A percentile compares a stretch with the other conserved stretches of the same genome.
Conservation (phyloP, 176 grass and related monocot genomes). For the Guadua angustifolia region DNA sequence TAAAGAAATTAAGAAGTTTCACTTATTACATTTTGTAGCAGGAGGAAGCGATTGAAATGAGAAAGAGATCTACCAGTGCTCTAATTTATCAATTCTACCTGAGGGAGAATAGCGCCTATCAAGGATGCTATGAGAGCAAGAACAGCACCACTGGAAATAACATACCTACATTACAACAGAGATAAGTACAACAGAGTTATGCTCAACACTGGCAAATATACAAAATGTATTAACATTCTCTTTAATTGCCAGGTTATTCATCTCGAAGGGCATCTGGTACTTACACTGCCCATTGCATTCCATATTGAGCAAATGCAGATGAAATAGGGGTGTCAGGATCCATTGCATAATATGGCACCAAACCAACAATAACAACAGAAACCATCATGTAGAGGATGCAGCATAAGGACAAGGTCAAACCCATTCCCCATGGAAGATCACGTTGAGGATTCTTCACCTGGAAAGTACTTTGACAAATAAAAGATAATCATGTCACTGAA, state of each 20-base stretch:
- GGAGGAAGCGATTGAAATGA: conserved; percentile 5
- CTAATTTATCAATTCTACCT: conserved; percentile 55
- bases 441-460: conserved; percentile 91
- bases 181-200: conserved; percentile 26
- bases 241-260: conserved; percentile 4
- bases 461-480: conserved; percentile 45
- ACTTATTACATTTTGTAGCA: not conserved
- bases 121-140: conserved; percentile 80
- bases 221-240: not conserved
- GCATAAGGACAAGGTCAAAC: conserved; percentile 64
- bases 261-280: conserved; percentile 34
- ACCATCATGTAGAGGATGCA: conserved; percentile 96
- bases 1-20: not conserved
- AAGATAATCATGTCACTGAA: conserved; percentile 9
- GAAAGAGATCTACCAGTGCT: not conserved
- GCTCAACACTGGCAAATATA: conserved; percentile 25
- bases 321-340: conserved; percentile 92
- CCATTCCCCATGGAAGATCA: conserved; percentile 84
- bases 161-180: conserved; percentile 58
- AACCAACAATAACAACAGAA: conserved; percentile 75
- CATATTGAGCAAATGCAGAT: conserved; percentile 64
- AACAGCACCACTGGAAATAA: conserved; percentile 80
- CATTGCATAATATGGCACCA: conserved; percentile 77
- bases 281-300: conserved; percentile 85
- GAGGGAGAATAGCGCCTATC: conserved; percentile 84